A percentile compares a stretch with the other conserved stretches of the same genome.
Evolutionary conservation across 1,284 basidiomycete genomes (phyloP).

Genomic region (Ceratobasidium sp.): DNA sequence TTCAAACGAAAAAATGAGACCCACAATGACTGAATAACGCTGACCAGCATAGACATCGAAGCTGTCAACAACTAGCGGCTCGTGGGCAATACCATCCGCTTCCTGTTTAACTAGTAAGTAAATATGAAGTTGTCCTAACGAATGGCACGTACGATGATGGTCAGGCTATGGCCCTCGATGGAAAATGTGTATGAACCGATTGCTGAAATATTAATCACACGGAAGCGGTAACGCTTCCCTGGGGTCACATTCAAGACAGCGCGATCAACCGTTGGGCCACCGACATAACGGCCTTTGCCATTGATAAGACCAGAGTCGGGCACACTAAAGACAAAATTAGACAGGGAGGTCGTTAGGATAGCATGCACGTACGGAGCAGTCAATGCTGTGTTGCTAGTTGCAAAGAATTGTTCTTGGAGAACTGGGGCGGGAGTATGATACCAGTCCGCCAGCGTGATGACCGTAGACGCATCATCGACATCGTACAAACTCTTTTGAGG

Average conservation of each 20-base stretch:
- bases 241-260: neutral
- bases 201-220: conserved; percentile 10
- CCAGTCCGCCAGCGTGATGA: conserved; percentile 4
- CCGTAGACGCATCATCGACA: conserved; percentile 3
- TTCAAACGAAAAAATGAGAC: neutral
- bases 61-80: conserved; percentile 5
- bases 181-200: conserved; percentile 23
- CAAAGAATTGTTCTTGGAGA: conserved; percentile 7
- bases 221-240: conserved; percentile 9
- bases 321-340: neutral
- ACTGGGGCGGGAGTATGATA: conserved; percentile 7
- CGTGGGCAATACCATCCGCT: conserved; percentile 16
- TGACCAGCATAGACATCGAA: conserved; percentile 14
- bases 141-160: conserved; percentile 3
- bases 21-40: conserved; percentile 7
- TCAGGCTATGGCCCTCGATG: conserved; percentile 7
- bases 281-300: conserved; percentile 3
- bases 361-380: neutral
- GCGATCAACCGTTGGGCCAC: neutral
- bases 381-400: conserved; percentile 6
- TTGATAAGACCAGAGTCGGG: conserved; percentile 4
- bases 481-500: conserved; percentile 1
- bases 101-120: neutral
- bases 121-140: too few relatives aligned
- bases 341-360: too few relatives aligned